A percentile compares a stretch with the other conserved stretches of the same genome.
Evolutionary conservation across 2,329 filamentous ascomycete species (phyloP).

Genomic region (Metarhizium guizhouense): DNA sequence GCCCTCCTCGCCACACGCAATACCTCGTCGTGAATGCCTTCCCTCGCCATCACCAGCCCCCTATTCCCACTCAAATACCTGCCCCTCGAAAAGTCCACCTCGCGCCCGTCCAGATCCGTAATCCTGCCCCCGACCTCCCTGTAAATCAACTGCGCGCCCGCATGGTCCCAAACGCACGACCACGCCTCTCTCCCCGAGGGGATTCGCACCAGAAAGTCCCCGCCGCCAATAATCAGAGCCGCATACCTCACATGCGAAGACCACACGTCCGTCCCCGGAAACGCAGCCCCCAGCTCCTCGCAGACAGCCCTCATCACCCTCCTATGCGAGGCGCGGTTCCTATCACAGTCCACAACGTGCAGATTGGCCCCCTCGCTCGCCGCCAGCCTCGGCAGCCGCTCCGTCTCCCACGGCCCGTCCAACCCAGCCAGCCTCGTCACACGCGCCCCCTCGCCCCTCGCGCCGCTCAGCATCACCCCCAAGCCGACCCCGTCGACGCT

Average conservation of each 20-base stretch:
- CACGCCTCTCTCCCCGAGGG: conserved; percentile 11
- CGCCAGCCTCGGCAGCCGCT: background rate
- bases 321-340: conserved; percentile 21
- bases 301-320: conserved; percentile 22
- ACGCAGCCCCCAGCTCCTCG: conserved; percentile 18
- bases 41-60: conserved; percentile 32
- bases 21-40: conserved; percentile 30
- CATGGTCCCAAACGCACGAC: conserved; percentile 42
- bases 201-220: conserved; percentile 24
- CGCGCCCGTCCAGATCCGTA: conserved; percentile 35
- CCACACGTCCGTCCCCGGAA: conserved; percentile 29
- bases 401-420: conserved; percentile 10
- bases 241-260: conserved; percentile 31
- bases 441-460: conserved; percentile 21
- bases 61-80: conserved; percentile 23
- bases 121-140: conserved; percentile 45
- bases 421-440: conserved; percentile 16
- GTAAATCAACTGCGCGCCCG: conserved; percentile 47
- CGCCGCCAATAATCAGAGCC: conserved; percentile 26
- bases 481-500: conserved; percentile 22
- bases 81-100: conserved; percentile 27
- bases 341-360: conserved; percentile 25
- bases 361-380: conserved; percentile 9
- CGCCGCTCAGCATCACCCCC: conserved; percentile 27
- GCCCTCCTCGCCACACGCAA: conserved; percentile 20